phyloP scores from a whole-genome alignment of 2,329 filamentous ascomycete species.

The Cladobotryum mycophilum region DNA sequence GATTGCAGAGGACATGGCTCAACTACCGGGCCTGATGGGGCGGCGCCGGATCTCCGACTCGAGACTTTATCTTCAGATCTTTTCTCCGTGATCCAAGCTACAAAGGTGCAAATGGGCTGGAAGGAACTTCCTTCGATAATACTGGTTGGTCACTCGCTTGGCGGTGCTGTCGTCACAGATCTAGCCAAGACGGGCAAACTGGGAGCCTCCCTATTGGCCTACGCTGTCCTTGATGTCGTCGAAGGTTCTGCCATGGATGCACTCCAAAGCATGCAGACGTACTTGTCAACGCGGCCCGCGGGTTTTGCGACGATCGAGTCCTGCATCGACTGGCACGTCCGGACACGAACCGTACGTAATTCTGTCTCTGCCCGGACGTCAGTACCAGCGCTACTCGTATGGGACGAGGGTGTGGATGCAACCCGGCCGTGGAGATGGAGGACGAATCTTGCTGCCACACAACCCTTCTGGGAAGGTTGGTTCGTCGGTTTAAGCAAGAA shows the following conservation, averaged over 20 bases:
- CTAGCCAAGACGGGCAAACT: constrained; percentile 63
- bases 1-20: constrained; percentile 85
- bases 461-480: constrained; percentile 92
- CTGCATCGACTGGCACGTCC: constrained; percentile 90
- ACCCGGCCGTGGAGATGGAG: constrained; percentile 69
- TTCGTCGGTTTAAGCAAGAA: constrained; percentile 82
- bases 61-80: constrained; percentile 69
- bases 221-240: constrained; percentile 88
- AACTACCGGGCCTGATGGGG: constrained; percentile 44
- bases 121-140: constrained; percentile 64
- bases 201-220: constrained; percentile 67
- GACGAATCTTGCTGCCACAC: constrained; percentile 75
- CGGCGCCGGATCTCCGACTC: constrained; percentile 60
- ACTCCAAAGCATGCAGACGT: constrained; percentile 87
- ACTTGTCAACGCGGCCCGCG: constrained; percentile 72
- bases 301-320: constrained; percentile 71
- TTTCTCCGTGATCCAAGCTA: constrained; percentile 59
- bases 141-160: constrained; percentile 86
- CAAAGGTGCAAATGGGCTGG: constrained; percentile 67
- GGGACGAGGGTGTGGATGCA: constrained; percentile 33
- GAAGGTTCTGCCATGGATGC: constrained; percentile 95
- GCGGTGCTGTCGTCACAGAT: constrained; percentile 84
- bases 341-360: constrained; percentile 81
- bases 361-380: constrained; percentile 76
- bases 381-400: constrained; percentile 70